Percentiles rank a stretch among this genome's conserved stretches.
phyloP scores from a whole-genome alignment of 1,284 basidiomycete genomes.

The Apiotrichum sp. region DNA sequence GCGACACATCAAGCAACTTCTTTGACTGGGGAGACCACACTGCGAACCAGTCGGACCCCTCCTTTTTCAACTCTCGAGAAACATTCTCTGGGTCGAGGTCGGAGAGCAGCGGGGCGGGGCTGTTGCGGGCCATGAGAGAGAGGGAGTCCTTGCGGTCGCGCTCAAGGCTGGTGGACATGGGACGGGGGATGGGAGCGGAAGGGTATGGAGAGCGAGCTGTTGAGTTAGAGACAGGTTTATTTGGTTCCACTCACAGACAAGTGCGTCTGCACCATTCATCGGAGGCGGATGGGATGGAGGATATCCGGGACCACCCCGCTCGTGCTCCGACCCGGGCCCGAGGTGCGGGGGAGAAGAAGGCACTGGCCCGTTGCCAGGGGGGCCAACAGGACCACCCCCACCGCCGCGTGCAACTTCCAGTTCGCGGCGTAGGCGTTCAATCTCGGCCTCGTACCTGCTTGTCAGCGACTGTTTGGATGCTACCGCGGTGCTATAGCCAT shows the following conservation, averaged over 20 bases:
- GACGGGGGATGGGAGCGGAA: conserved; percentile 22
- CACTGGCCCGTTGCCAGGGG: conserved; percentile 26
- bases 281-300: conserved; percentile 23
- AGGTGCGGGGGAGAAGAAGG: conserved; percentile 18
- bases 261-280: conserved; percentile 27
- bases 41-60: conserved; percentile 91
- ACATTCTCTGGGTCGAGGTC: conserved; percentile 52
- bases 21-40: conserved; percentile 84
- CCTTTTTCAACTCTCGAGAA: conserved; percentile 58
- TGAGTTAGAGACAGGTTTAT: neutral
- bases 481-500: too few relatives aligned
- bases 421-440: conserved; percentile 60
- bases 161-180: conserved; percentile 36
- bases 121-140: conserved; percentile 3
- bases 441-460: conserved; percentile 62
- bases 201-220: conserved; percentile 17
- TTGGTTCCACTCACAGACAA: neutral
- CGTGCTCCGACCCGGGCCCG: conserved; percentile 18
- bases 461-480: neutral
- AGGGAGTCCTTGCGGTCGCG: conserved; percentile 35
- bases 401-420: conserved; percentile 55
- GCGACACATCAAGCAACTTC: conserved; percentile 72
- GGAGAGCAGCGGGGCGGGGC: conserved; percentile 41
- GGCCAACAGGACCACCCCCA: too few relatives aligned
- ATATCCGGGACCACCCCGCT: conserved; percentile 16